Evolutionary conservation across 176 grass and related monocot genomes (phyloP).

Genomic region (Poa pratensis): DNA sequence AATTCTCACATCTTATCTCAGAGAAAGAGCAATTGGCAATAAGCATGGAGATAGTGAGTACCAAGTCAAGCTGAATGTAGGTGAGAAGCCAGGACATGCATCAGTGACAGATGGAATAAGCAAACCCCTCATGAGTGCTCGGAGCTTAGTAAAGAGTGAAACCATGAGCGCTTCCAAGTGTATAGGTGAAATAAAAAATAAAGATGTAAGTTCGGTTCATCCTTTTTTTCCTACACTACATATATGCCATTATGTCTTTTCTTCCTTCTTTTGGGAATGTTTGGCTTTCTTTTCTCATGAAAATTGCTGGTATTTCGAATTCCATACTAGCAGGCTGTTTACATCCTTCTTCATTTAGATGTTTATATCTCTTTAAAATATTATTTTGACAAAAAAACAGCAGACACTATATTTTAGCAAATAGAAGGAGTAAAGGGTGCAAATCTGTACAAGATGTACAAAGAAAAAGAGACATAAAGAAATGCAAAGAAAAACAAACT

Average conservation of each 20-base stretch:
- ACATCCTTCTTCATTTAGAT: background rate
- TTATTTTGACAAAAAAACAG: background rate
- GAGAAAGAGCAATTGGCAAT: slow-evolving; percentile 77
- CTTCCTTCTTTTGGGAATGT: background rate
- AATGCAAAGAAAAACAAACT: background rate
- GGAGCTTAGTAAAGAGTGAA: slow-evolving; percentile 94
- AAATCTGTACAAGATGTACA: background rate
- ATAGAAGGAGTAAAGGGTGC: background rate
- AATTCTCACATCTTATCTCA: slow-evolving; percentile 45
- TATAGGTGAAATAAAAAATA: slow-evolving; percentile 76
- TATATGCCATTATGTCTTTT: background rate
- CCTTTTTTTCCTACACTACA: background rate
- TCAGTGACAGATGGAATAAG: slow-evolving; percentile 75
- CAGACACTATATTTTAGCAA: background rate
- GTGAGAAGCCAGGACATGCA: slow-evolving; percentile 52
- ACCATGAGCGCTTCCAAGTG: slow-evolving; percentile 98
- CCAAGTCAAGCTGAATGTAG: slow-evolving; percentile 44
- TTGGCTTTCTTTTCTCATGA: background rate
- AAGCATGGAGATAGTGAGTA: slow-evolving; percentile 58
- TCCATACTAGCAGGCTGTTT: background rate
- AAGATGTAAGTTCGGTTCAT: slow-evolving; percentile 70
- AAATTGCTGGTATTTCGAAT: slow-evolving; percentile 15
- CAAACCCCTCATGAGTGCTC: slow-evolving; percentile 66
- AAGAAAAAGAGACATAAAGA: background rate
- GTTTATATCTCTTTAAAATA: background rate